phyloP scores from a whole-genome alignment of 164 flowering plant species.

The Santalum album region DNA sequence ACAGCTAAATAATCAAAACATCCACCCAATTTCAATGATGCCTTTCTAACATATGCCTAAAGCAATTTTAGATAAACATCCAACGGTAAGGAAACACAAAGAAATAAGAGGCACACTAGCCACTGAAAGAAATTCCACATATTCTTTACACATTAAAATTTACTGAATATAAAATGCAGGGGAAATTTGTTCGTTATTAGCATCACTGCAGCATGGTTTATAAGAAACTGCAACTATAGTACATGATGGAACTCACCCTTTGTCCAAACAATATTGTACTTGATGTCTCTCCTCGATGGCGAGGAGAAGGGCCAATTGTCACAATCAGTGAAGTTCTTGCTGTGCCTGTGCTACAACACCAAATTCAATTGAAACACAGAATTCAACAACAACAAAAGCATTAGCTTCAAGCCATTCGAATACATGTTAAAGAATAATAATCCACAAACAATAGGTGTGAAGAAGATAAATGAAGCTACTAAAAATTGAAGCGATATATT shows the following conservation, averaged over 20 bases:
- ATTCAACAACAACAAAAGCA: neutral
- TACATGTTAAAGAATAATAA: neutral
- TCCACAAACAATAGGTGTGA: neutral
- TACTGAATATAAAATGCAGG: no score
- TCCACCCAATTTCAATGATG: neutral
- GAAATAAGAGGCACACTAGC: no score
- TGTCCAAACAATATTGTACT: slow-evolving; percentile 77
- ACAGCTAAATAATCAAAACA: neutral
- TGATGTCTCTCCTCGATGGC: slow-evolving; percentile 71
- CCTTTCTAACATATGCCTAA: neutral
- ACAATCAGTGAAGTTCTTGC: slow-evolving; percentile 70
- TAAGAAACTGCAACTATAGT: slow-evolving; percentile 10
- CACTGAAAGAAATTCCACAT: no score
- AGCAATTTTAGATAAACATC: neutral
- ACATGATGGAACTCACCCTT: slow-evolving; percentile 35
- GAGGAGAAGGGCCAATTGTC: slow-evolving; percentile 74
- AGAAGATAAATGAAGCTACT: neutral
- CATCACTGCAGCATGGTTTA: slow-evolving; percentile 13
- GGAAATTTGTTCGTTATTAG: neutral
- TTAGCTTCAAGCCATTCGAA: slow-evolving; percentile 2
- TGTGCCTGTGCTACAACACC: slow-evolving; percentile 33
- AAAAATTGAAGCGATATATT: neutral
- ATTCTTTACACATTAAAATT: no score
- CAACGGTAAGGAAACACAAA: no score
- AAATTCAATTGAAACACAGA: neutral